Percentiles rank a stretch among this genome's conserved stretches.
Conservation (phyloP, 2,329 filamentous ascomycete genomes). For the Talaromyces sp. region DNA sequence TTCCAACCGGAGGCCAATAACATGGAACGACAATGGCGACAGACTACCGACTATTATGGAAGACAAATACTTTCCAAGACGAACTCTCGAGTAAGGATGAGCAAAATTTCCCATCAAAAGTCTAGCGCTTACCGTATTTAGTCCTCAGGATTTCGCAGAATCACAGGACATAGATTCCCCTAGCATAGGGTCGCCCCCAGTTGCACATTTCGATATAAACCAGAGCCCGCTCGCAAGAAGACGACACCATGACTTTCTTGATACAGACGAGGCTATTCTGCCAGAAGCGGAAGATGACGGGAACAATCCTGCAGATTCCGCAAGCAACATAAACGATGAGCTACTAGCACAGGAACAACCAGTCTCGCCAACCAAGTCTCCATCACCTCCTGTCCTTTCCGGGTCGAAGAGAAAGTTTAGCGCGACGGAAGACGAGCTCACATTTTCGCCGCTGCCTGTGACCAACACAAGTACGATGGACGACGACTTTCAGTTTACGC, state of each 20-base stretch:
- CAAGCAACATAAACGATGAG: slow-evolving; percentile 1
- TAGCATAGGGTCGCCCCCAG: slow-evolving; percentile 46
- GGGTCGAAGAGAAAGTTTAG: slow-evolving; percentile 59
- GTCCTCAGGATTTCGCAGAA: slow-evolving; percentile 36
- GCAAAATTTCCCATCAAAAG: not conserved
- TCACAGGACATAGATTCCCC: slow-evolving; percentile 29
- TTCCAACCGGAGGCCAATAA: slow-evolving; percentile 7
- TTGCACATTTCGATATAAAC: slow-evolving; percentile 41
- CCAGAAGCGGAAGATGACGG: not conserved
- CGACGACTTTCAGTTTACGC: slow-evolving; percentile 36
- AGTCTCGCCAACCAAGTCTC: slow-evolving; percentile 6
- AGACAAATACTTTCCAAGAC: slow-evolving; percentile 56
- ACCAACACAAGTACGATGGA: slow-evolving; percentile 21
- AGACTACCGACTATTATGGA: slow-evolving; percentile 59
- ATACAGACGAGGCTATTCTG: not conserved
- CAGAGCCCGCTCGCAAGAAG: slow-evolving; percentile 21
- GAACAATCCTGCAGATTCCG: not conserved
- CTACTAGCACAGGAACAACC: not conserved
- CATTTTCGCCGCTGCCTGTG: slow-evolving; percentile 16
- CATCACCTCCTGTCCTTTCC: slow-evolving; percentile 36
- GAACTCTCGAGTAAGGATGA: slow-evolving; percentile 52
- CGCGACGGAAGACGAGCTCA: slow-evolving; percentile 50
- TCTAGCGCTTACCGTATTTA: slow-evolving; percentile 21
- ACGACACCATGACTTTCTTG: not conserved
- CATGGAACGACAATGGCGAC: slow-evolving; percentile 26